Evolutionary conservation across 2,329 filamentous ascomycete species (phyloP), one percentile per base, ranked within the genome.

Genomic region (Cladosporium cucumerinum): DNA sequence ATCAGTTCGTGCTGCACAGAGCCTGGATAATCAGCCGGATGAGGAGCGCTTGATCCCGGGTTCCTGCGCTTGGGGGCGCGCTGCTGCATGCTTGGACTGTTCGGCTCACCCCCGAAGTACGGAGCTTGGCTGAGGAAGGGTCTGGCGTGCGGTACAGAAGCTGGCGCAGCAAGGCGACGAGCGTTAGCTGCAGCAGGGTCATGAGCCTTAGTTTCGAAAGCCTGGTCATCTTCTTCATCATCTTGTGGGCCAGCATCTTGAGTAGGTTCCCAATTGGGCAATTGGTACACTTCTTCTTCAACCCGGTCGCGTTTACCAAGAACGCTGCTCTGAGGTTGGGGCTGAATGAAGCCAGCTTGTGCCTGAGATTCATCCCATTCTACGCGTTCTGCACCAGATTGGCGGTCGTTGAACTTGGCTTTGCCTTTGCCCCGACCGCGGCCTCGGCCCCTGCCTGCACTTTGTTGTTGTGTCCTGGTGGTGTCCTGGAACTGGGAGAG

Each of bases 131-230:
- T 64, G 1, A 63, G 49, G 21, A 21, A 52, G 2, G 62, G 57
- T 52, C 64, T 62, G 32, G 60, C 57, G 4, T 48, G 28, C 23
- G 57, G 46, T 1, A 52, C 39, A 14, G 59, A 26, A 18, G 74
- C 72, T 6, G 72, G 72, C 0, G 73, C 72, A 73, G 80, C 68
- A 67, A 71, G 54, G 65, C 79, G 76, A 61, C 78, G 73, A 66
- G 74, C 66, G 65, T 74, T 69, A 7, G 76, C 70, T 34, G 63
- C 65, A 26, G 69, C 51, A 3, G 71, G 68, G 8, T 72, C 70
- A 14, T 79, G 78, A 7, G 70, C 71, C 58, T 78, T 75, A 2
- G 72, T 72, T 46, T 82, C 78, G 65, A 84, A 84, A 1, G 76
- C 81, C 52, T 80, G 51, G 18, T 54, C 78, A 25, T 58, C 55